Evolutionary conservation across 129 eudicot species (phyloP).

Genomic region (Tagetes patula): DNA sequence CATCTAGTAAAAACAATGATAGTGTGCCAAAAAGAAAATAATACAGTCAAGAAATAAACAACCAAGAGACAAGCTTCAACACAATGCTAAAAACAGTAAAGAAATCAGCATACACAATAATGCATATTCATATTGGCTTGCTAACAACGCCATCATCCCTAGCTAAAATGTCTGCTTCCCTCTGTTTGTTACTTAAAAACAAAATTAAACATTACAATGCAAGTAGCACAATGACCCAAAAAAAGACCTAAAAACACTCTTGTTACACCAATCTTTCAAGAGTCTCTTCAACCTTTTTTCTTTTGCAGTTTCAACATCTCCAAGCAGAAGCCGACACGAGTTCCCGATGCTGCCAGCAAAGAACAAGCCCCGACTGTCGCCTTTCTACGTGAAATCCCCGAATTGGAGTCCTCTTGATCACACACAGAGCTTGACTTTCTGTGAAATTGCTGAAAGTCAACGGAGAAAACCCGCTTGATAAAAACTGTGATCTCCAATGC

Average conservation of each 20-base stretch:
- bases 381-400: slow-evolving; percentile 87
- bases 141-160: slow-evolving; percentile 24
- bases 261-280: slow-evolving; percentile 19
- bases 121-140: slow-evolving; percentile 19
- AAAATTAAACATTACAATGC: slow-evolving; percentile 26
- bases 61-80: not conserved
- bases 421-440: slow-evolving; percentile 84
- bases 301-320: slow-evolving; percentile 53
- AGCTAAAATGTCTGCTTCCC: slow-evolving; percentile 32
- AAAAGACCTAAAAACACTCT: slow-evolving; percentile 10
- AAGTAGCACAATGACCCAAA: slow-evolving; percentile 13
- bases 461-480: slow-evolving; percentile 75
- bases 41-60: not conserved
- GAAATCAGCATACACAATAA: slow-evolving; percentile 22
- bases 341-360: slow-evolving; percentile 79
- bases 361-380: slow-evolving; percentile 73
- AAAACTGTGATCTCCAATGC: slow-evolving; percentile 75
- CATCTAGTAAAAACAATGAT: not conserved
- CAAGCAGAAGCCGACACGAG: slow-evolving; percentile 79
- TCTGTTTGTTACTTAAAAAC: slow-evolving; percentile 24
- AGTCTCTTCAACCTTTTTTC: slow-evolving; percentile 3
- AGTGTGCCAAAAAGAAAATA: not conserved
- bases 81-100: slow-evolving; percentile 22
- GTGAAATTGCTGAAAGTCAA: slow-evolving; percentile 71
- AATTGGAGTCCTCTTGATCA: slow-evolving; percentile 83